phyloP scores from a whole-genome alignment of 2,329 filamentous ascomycete species.

The Macrophomina pseudophaseolina region DNA sequence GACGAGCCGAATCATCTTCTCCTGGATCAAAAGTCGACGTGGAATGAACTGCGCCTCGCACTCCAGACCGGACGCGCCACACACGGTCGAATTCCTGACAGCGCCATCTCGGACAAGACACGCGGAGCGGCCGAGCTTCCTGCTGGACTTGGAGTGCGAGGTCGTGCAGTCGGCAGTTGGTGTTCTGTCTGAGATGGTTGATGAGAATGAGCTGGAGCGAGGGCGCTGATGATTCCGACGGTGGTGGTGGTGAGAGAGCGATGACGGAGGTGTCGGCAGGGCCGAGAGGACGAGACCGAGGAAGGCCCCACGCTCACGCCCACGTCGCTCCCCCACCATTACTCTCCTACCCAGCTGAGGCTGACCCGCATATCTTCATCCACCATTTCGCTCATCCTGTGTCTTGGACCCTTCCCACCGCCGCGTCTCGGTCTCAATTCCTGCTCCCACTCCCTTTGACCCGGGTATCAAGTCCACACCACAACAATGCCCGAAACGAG shows the following conservation, averaged over 20 bases:
- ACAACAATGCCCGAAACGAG: constrained; percentile 7
- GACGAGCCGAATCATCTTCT: constrained; percentile 1
- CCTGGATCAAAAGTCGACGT: not conserved
- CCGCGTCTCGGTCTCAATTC: constrained; percentile 5
- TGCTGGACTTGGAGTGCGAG: not conserved
- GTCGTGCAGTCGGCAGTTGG: constrained; percentile 4
- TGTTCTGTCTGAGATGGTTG: not conserved
- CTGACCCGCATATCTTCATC: constrained; percentile 23
- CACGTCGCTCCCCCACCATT: not conserved
- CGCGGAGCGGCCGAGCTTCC: not conserved
- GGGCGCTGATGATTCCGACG: not conserved
- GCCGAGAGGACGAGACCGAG: not conserved
- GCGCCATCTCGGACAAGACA: not conserved
- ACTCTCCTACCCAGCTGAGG: not conserved
- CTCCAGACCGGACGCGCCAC: not conserved
- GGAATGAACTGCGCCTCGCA: constrained; percentile 7
- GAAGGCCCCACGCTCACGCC: not conserved
- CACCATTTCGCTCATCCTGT: not conserved
- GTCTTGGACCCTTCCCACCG: constrained; percentile 20
- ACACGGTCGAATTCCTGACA: constrained; percentile 2
- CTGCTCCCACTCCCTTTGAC: not conserved
- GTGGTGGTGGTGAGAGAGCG: not conserved
- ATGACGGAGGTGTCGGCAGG: not conserved
- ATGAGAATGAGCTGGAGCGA: not conserved
- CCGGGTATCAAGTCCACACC: not conserved